These are phyloP conservation scores for Fusarium floridanum DNA, from an alignment of 2,329 filamentous ascomycete genomes.

Conservation along the genomic window DNA sequence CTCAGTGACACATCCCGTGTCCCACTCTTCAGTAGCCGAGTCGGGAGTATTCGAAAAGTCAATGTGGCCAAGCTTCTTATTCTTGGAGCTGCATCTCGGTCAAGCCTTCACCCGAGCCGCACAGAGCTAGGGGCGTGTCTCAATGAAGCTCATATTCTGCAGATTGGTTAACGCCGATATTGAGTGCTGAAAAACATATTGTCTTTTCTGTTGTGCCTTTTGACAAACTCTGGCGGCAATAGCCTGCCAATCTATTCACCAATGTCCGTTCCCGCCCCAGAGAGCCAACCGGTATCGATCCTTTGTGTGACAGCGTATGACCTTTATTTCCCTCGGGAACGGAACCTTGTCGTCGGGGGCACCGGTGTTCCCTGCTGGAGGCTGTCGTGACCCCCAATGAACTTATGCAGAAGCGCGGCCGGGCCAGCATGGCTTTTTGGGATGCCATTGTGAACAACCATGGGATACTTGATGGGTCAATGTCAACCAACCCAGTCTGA, in stretches of 20 bases:
- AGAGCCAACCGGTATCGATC: conserved; percentile 11
- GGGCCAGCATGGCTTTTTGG: background rate
- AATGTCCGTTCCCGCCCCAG: conserved; percentile 16
- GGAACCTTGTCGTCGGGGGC: conserved; percentile 23
- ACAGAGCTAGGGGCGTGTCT: background rate
- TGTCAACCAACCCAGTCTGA: background rate
- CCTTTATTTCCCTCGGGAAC: conserved; percentile 17
- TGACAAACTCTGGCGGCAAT: conserved; percentile 15
- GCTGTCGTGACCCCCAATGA: conserved; percentile 18
- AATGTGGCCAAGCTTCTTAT: conserved; percentile 4
- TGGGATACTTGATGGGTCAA: background rate
- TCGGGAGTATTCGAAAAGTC: conserved; percentile 8
- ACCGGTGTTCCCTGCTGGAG: conserved; percentile 9
- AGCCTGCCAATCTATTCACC: conserved; percentile 20
- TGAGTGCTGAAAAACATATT: conserved; percentile 8
- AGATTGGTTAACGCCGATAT: background rate
- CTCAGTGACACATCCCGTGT: conserved; percentile 20
- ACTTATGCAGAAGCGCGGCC: conserved; percentile 12
- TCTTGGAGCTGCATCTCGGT: conserved; percentile 13
- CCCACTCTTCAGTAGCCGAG: conserved; percentile 11
- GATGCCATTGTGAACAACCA: conserved; percentile 10
- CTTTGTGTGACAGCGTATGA: conserved; percentile 15
- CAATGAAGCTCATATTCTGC: background rate
- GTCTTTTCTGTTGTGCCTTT: conserved; percentile 7
- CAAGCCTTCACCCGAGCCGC: conserved; percentile 22